phyloP scores from a whole-genome alignment of 805 yeast species.

The Candida hungchunana region DNA sequence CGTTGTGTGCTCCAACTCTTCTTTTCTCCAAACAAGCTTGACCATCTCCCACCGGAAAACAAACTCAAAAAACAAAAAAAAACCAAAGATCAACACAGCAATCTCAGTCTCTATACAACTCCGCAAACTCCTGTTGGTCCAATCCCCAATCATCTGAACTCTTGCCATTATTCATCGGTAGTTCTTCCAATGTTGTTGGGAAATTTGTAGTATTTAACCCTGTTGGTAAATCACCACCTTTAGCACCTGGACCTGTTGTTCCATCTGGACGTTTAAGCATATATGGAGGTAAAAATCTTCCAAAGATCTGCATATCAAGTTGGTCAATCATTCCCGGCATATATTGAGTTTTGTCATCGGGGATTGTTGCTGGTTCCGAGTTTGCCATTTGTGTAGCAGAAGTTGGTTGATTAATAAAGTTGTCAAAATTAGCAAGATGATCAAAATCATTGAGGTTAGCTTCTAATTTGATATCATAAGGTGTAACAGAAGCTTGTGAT shows the following conservation, averaged over 20 bases:
- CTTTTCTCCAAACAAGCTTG: not conserved
- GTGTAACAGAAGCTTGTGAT: conserved; percentile 8
- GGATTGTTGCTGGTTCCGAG: not conserved
- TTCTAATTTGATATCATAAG: conserved; percentile 20
- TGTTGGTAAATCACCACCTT: conserved; percentile 28
- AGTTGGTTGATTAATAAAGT: conserved; percentile 23
- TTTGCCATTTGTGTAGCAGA: not conserved
- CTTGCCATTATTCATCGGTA: conserved; percentile 13
- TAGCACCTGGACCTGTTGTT: conserved; percentile 24
- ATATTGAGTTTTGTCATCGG: conserved; percentile 31
- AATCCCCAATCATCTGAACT: conserved; percentile 1
- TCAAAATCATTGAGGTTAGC: conserved; percentile 24
- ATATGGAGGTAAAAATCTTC: conserved; percentile 78
- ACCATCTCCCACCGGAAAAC: too few relatives aligned
- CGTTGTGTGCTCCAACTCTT: too few relatives aligned
- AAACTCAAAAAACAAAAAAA: too few relatives aligned
- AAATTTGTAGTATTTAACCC: conserved; percentile 24
- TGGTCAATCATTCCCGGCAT: conserved; percentile 84
- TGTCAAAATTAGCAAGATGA: conserved; percentile 28
- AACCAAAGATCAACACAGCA: too few relatives aligned
- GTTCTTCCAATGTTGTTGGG: conserved; percentile 21
- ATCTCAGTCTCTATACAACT: not conserved
- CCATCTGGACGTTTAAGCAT: conserved; percentile 46
- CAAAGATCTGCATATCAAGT: conserved; percentile 80
- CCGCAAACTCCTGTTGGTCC: not conserved